A percentile compares a stretch with the other conserved stretches of the same genome.
phyloP scores from a whole-genome alignment of 2,329 filamentous ascomycete species.

The Epichloe baconii region DNA sequence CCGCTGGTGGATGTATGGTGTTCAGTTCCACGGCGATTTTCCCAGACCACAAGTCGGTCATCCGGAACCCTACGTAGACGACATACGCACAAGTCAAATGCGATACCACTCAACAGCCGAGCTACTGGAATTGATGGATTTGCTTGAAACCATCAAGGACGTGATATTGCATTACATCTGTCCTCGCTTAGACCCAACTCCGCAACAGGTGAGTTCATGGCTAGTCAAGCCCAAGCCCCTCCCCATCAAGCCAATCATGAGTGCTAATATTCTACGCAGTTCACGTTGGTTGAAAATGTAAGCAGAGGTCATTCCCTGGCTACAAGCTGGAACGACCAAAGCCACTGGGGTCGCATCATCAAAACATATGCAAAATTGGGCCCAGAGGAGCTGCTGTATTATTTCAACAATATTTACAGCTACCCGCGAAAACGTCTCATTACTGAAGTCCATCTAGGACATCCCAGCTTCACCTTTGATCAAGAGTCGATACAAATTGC shows the following conservation, averaged over 20 bases:
- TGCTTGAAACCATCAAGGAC: constrained; percentile 31
- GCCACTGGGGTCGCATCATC: constrained; percentile 25
- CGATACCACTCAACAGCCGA: constrained; percentile 30
- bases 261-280: constrained; percentile 7
- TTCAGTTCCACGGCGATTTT: constrained; percentile 35
- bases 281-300: constrained; percentile 12
- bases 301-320: constrained; percentile 19
- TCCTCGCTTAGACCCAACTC: constrained; percentile 28
- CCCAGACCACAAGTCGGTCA: constrained; percentile 23
- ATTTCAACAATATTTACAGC: constrained; percentile 32
- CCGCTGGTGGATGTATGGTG: constrained; percentile 41
- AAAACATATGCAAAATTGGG: constrained; percentile 36
- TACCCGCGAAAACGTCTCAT: constrained; percentile 33
- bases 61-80: constrained; percentile 26
- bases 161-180: constrained; percentile 33
- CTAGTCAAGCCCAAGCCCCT: neutral
- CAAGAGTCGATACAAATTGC: constrained; percentile 31
- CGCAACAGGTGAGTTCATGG: constrained; percentile 19
- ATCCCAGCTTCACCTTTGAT: constrained; percentile 30
- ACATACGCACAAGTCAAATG: constrained; percentile 29
- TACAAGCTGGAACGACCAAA: constrained; percentile 23
- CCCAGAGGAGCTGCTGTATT: constrained; percentile 34
- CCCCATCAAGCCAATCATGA: neutral
- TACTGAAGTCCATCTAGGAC: constrained; percentile 24
- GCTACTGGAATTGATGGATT: constrained; percentile 31